A percentile compares a stretch with the other conserved stretches of the same genome.
Evolutionary conservation across 306 rosid species (phyloP).

Genomic region (Castanopsis chinensis): DNA sequence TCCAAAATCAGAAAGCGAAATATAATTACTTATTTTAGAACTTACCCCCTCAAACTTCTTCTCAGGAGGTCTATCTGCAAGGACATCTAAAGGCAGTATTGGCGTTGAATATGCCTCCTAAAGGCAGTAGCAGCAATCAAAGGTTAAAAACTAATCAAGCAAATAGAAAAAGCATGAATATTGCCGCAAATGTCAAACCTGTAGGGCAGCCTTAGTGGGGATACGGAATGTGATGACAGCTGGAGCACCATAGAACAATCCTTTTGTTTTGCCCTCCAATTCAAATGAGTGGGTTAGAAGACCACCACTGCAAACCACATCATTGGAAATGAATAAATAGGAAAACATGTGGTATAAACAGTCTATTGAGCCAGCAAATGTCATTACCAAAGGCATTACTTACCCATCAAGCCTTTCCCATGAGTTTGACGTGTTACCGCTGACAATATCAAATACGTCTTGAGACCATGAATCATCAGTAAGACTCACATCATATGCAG

Average conservation of each 20-base stretch:
- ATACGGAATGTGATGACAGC: constrained; percentile 84
- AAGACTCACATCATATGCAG: constrained; percentile 87
- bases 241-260: constrained; percentile 64
- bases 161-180: constrained; percentile 3
- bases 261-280: constrained; percentile 78
- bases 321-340: background rate
- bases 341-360: constrained; percentile 11
- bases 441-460: constrained; percentile 55
- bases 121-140: constrained; percentile 7
- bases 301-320: constrained; percentile 57
- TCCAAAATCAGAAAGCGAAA: constrained; percentile 21
- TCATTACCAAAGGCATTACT: constrained; percentile 26
- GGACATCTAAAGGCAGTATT: constrained; percentile 82
- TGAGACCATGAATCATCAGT: constrained; percentile 77
- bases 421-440: constrained; percentile 70
- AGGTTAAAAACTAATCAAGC: constrained; percentile 10
- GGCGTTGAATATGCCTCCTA: constrained; percentile 88
- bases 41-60: constrained; percentile 86
- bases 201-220: constrained; percentile 83
- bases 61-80: constrained; percentile 87
- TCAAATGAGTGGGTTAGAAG: constrained; percentile 78
- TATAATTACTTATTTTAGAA: constrained; percentile 3
- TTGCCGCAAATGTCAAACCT: constrained; percentile 45
- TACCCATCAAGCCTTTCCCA: constrained; percentile 99
- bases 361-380: constrained; percentile 14